Percentiles rank a stretch among this genome's conserved stretches.
Conservation (phyloP, 1,139 yeast genomes). For the Candida sp. region DNA sequence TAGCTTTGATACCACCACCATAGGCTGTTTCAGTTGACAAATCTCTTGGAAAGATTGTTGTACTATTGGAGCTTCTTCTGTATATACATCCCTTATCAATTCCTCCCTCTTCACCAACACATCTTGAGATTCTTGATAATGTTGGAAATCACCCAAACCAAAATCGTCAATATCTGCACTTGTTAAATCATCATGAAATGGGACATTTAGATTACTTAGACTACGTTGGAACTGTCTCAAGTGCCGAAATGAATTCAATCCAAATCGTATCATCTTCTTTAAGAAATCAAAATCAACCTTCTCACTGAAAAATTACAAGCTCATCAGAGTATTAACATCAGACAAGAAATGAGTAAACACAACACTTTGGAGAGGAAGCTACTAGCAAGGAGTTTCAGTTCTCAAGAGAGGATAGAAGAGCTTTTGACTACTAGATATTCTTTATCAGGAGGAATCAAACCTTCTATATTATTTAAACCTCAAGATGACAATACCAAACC, state of each 20-base stretch:
- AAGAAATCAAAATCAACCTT: background rate
- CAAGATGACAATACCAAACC: constrained; percentile 13
- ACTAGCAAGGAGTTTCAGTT: constrained; percentile 48
- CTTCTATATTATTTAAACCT: constrained; percentile 41
- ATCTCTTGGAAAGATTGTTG: background rate
- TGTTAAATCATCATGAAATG: constrained; percentile 39
- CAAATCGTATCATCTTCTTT: background rate
- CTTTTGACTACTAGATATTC: constrained; percentile 58
- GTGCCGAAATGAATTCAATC: too few relatives aligned
- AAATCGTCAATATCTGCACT: constrained; percentile 33
- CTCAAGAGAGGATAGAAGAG: constrained; percentile 40
- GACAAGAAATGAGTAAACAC: constrained; percentile 36
- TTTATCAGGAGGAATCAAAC: constrained; percentile 55
- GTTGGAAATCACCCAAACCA: constrained; percentile 37
- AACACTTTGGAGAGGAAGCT: constrained; percentile 49
- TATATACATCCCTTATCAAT: background rate
- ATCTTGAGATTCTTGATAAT: constrained; percentile 33
- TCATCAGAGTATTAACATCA: constrained; percentile 2
- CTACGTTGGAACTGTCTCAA: too few relatives aligned
- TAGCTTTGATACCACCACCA: constrained; percentile 45
- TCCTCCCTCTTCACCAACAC: constrained; percentile 12
- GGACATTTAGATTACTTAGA: constrained; percentile 19
- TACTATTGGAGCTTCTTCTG: background rate
- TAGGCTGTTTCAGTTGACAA: constrained; percentile 17
- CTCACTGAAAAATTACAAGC: constrained; percentile 1